phyloP scores from a whole-genome alignment of 768 basidiomycete species.

The Lactifluus piperatus region DNA sequence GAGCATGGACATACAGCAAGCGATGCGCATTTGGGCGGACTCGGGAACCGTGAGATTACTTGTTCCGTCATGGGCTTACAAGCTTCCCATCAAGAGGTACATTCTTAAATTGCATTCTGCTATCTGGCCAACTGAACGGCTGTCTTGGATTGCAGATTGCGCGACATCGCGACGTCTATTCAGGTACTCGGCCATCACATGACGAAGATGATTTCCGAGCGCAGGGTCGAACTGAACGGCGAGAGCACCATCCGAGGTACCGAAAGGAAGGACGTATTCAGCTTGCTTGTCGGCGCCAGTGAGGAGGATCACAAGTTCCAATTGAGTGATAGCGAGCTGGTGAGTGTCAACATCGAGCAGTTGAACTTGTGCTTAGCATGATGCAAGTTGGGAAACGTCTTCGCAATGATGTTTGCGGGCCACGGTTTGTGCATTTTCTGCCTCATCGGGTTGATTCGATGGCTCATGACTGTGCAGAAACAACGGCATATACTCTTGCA shows the following conservation, averaged over 20 bases:
- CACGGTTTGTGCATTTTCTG: slow-evolving; percentile 11
- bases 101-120: too few species aligned
- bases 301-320: slow-evolving; percentile 5
- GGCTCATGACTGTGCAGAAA: slow-evolving; percentile 22
- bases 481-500: slow-evolving; percentile 28
- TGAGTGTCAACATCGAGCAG: neutral
- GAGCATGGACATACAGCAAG: slow-evolving; percentile 8
- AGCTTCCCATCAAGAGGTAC: slow-evolving; percentile 4
- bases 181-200: neutral
- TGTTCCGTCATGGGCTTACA: slow-evolving; percentile 6
- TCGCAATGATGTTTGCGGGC: slow-evolving; percentile 20
- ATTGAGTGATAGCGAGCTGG: slow-evolving; percentile 15
- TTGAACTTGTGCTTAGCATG: neutral
- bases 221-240: slow-evolving; percentile 5
- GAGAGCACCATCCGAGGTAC: neutral
- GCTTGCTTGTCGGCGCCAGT: slow-evolving; percentile 17
- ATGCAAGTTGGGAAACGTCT: slow-evolving; percentile 18
- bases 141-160: neutral
- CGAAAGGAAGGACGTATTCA: slow-evolving; percentile 15
- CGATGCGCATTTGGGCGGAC: slow-evolving; percentile 1
- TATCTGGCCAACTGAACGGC: neutral
- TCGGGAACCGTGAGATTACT: neutral
- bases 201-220: slow-evolving; percentile 7
- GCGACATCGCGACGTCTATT: neutral
- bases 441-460: neutral